Evolutionary conservation across 805 yeast species (phyloP).

Genomic region (Saccharomycopsis sp.): DNA sequence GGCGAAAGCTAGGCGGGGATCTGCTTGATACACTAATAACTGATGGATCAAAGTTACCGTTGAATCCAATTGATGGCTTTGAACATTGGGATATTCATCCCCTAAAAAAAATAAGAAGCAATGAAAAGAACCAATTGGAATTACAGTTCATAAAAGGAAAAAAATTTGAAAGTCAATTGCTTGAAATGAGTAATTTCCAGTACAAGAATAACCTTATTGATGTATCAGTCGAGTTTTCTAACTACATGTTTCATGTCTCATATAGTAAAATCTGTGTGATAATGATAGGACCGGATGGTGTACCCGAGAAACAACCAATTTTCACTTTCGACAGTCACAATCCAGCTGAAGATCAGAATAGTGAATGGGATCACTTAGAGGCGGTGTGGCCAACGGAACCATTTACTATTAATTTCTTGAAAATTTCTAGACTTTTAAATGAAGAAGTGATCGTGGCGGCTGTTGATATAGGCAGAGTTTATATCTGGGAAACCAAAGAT

Average conservation of each 20-base stretch:
- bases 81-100: too few species aligned
- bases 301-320: slow-evolving; percentile 26
- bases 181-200: slow-evolving; percentile 18
- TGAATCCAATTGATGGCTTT: too few species aligned
- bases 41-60: too few species aligned
- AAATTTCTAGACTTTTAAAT: slow-evolving; percentile 31
- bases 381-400: slow-evolving; percentile 50
- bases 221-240: slow-evolving; percentile 15
- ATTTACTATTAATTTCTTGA: slow-evolving; percentile 49
- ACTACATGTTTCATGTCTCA: slow-evolving; percentile 29
- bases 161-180: too few species aligned
- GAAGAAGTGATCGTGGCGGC: slow-evolving; percentile 42
- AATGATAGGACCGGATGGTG: slow-evolving; percentile 28
- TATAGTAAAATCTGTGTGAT: slow-evolving; percentile 33
- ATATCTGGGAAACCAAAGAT: slow-evolving; percentile 32
- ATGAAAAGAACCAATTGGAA: too few species aligned
- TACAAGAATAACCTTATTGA: slow-evolving; percentile 22
- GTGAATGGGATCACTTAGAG: slow-evolving; percentile 33
- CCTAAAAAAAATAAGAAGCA: too few species aligned
- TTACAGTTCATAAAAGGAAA: too few species aligned
- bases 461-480: slow-evolving; percentile 47
- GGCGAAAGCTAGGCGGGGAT: too few species aligned
- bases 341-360: slow-evolving; percentile 39
- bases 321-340: too few species aligned
- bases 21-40: too few species aligned